Evolutionary conservation across 1,284 basidiomycete species (phyloP), one percentile per base, ranked within the genome.

Genomic region (Leccinum pallidistipes): DNA sequence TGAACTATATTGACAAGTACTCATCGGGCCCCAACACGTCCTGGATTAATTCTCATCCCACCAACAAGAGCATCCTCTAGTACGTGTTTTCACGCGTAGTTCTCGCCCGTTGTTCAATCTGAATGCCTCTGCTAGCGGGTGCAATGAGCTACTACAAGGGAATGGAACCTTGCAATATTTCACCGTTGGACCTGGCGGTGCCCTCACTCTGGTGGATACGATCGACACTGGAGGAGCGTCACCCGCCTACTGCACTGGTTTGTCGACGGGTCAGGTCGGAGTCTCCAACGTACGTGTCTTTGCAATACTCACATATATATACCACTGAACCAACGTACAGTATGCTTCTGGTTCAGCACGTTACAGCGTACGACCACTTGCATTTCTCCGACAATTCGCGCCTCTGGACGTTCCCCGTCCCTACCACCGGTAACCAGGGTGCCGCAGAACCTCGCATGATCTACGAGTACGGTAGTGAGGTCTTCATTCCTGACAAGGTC

Each of bases 401-500:
- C 8, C 64, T 79, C 9, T 83, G 86, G 71, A 81, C 80, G 5
- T 88, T 89, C 77, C 82, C 85, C 2, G 68, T 68, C 1, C 78
- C 77, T 1, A 63, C 71, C 8, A 72, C 76, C 2, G 69, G 67
- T 11, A 75, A 53, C 1, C 55, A 76, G 5, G 74, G 74, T 31
- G 69, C 78, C 2, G 83, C 86, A 2, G 83, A 87, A 68, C 86
- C 88, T 14, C 88, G 89, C 69, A 85, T 87, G 84, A 80, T 80
- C 0, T 68, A 85, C 27, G 76, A 87, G 71, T 75, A 82, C 67
- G 76, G 76, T 3, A 67, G 67, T 2, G 87, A 90, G 65, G 64
- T 89, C 3, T 78, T 90, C 55, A 76, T 90, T 27, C 84, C 88
- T 1, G 88, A 90, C 73, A 75, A 90, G 68, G 87, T 87, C 59